These are phyloP conservation scores for Blepharisma stoltei DNA, from an alignment of 73 alveolate species.

Conservation along the genomic window DNA sequence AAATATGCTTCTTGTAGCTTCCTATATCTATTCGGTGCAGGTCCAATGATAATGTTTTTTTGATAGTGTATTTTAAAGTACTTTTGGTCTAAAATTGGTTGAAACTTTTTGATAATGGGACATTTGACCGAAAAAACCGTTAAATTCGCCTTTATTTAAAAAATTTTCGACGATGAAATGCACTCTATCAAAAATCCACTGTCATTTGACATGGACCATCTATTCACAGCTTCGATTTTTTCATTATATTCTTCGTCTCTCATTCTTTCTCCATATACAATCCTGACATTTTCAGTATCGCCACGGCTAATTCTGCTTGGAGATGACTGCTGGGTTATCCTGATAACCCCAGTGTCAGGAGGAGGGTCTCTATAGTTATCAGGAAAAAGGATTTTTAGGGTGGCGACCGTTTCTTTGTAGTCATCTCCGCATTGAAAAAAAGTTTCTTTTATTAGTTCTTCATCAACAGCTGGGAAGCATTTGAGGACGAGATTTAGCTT, in stretches of 20 bases:
- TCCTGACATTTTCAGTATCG: not conserved
- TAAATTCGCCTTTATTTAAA: too few species aligned
- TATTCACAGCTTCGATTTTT: not conserved
- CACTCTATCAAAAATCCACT: too few species aligned
- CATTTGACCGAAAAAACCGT: too few species aligned
- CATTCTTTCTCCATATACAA: not conserved
- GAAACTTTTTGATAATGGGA: too few species aligned
- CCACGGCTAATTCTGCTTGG: not conserved
- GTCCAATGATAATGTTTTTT: too few species aligned
- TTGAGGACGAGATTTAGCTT: not conserved
- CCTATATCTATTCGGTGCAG: too few species aligned
- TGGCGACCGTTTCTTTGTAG: not conserved
- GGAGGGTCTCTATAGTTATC: slow-evolving; percentile 3
- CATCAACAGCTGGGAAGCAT: slow-evolving; percentile 19
- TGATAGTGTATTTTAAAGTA: too few species aligned
- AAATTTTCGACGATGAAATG: too few species aligned
- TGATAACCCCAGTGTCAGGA: not conserved
- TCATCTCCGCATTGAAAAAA: slow-evolving; percentile 14
- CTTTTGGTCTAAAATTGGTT: too few species aligned
- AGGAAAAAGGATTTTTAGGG: not conserved
- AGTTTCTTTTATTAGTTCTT: slow-evolving; percentile 2
- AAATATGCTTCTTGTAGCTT: not conserved
- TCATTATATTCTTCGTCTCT: not conserved
- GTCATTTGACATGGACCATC: too few species aligned
- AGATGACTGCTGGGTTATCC: not conserved